Evolutionary conservation across 495 filamentous ascomycete species (phyloP).

Genomic region (Terfezia boudieri): DNA sequence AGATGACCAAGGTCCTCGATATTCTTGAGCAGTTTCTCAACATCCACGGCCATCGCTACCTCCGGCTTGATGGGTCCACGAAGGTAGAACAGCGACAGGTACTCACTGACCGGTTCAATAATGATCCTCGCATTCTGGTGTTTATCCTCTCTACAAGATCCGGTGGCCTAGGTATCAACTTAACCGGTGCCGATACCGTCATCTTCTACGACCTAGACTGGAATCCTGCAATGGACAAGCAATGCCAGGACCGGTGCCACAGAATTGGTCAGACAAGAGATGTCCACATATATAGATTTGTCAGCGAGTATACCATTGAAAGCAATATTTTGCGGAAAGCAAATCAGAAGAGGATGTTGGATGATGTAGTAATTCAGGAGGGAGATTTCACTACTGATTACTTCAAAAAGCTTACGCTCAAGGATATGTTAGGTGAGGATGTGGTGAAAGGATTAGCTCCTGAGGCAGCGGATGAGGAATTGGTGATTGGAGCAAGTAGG

Average conservation of each 20-base stretch:
- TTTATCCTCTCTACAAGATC: conserved; percentile 93
- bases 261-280: conserved; percentile 96
- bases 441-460: conserved; percentile 27
- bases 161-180: conserved; percentile 84
- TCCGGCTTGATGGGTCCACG: conserved; percentile 82
- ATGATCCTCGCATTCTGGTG: conserved; percentile 69
- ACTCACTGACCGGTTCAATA: conserved; percentile 91
- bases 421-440: conserved; percentile 32
- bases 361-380: conserved; percentile 96
- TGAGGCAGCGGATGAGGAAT: conserved; percentile 35
- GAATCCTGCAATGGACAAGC: conserved; percentile 99
- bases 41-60: conserved; percentile 91
- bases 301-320: conserved; percentile 94
- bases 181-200: conserved; percentile 92
- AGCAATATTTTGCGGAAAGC: conserved; percentile 94
- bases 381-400: conserved; percentile 97
- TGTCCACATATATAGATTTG: conserved; percentile 93
- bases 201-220: conserved; percentile 99
- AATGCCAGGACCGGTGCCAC: conserved; percentile 94
- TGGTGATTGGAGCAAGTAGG: neutral
- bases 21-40: conserved; percentile 96
- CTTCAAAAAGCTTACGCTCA: conserved; percentile 58
- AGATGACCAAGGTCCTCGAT: conserved; percentile 98
- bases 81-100: conserved; percentile 91
- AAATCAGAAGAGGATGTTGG: conserved; percentile 90